phyloP scores from a whole-genome alignment of 306 rosid species.

The Psophocarpus tetragonolobus region DNA sequence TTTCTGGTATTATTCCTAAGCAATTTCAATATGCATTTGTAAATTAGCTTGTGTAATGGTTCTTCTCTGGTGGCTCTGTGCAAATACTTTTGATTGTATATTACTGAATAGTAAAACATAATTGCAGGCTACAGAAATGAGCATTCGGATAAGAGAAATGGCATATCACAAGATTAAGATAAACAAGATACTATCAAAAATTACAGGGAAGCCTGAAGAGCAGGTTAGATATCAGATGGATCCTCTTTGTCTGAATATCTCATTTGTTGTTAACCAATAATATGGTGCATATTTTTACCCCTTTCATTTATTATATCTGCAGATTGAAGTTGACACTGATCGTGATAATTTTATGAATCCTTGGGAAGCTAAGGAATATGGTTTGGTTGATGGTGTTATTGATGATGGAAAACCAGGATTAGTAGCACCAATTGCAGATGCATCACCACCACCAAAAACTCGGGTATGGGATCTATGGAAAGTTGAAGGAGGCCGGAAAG shows the following conservation, averaged over 20 bases:
- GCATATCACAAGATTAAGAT: conserved; percentile 80
- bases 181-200: conserved; percentile 82
- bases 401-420: conserved; percentile 96
- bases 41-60: background rate
- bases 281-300: background rate
- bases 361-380: conserved; percentile 94
- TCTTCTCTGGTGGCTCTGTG: background rate
- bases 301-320: conserved; percentile 22
- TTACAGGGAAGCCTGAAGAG: conserved; percentile 71
- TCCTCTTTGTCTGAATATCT: background rate
- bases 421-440: conserved; percentile 75
- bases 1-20: background rate
- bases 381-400: conserved; percentile 76
- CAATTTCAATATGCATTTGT: background rate
- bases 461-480: conserved; percentile 62
- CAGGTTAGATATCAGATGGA: conserved; percentile 55
- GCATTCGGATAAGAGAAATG: conserved; percentile 84
- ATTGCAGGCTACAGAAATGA: conserved; percentile 76
- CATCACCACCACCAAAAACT: conserved; percentile 74
- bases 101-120: conserved; percentile 14
- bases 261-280: background rate
- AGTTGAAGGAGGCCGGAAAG: conserved; percentile 57
- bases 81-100: background rate
- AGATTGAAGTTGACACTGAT: conserved; percentile 80
- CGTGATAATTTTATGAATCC: conserved; percentile 93